A percentile compares a stretch with the other conserved stretches of the same genome.
phyloP scores from a whole-genome alignment of 139 green algal species.

The Chlorella sp. region DNA sequence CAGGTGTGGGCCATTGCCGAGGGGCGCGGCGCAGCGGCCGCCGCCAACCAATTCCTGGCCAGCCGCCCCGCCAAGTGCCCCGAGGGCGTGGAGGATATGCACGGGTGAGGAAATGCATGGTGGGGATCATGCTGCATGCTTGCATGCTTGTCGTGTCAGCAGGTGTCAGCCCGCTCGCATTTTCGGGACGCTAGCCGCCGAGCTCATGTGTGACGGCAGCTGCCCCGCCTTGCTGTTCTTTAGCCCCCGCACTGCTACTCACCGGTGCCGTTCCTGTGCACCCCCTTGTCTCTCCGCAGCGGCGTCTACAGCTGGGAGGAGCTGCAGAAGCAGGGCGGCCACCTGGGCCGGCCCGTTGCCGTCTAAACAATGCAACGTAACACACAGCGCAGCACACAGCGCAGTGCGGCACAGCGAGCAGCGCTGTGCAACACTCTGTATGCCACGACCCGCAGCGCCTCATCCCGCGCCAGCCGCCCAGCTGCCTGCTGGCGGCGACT shows the following conservation, averaged over 20 bases:
- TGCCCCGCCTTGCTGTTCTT: background rate
- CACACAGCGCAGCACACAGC: no score
- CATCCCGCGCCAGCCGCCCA: no score
- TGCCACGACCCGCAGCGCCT: no score
- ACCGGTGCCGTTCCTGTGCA: background rate
- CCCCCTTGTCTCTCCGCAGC: background rate
- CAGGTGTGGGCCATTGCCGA: slow-evolving; percentile 95
- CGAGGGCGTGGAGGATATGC: slow-evolving; percentile 1
- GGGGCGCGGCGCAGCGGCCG: slow-evolving; percentile 80
- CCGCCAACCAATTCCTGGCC: slow-evolving; percentile 74
- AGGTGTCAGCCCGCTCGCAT: background rate
- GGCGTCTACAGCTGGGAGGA: slow-evolving; percentile 16
- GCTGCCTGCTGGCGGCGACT: no score
- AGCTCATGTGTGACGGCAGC: background rate
- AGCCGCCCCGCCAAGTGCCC: slow-evolving; percentile 32
- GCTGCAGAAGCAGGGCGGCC: slow-evolving; percentile 28
- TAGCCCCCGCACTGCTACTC: background rate
- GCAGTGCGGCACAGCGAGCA: no score
- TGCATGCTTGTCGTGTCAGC: background rate
- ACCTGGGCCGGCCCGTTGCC: slow-evolving; percentile 25
- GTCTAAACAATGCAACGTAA: background rate
- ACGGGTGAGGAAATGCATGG: slow-evolving; percentile 11
- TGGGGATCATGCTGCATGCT: background rate
- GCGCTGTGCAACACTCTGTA: no score
- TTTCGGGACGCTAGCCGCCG: background rate